Conservation (phyloP, 257 asterid species). For the Penstemon eatonii region DNA sequence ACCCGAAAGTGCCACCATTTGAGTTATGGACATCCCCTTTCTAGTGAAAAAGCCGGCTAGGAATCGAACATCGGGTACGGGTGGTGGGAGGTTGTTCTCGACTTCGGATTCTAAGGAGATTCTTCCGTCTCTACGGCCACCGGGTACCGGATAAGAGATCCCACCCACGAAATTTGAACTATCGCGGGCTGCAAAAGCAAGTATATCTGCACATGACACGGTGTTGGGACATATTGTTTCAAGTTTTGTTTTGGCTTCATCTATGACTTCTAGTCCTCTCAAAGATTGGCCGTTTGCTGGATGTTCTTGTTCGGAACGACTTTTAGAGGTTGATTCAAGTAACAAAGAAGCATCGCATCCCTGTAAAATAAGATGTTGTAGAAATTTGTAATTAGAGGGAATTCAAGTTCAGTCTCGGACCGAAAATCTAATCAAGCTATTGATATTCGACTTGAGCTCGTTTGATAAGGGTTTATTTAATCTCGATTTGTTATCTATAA, state of each 20-base stretch:
- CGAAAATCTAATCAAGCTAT: too few relatives aligned
- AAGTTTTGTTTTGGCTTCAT: neutral
- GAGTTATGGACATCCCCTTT: slow-evolving; percentile 1
- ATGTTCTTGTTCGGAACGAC: slow-evolving; percentile 8
- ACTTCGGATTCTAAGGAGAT: slow-evolving; percentile 1
- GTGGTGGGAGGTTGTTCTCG: neutral
- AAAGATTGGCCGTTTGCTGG: neutral
- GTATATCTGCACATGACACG: neutral
- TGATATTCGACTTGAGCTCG: too few relatives aligned
- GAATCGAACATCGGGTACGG: neutral
- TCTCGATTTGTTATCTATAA: too few relatives aligned
- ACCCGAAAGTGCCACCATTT: slow-evolving; percentile 19
- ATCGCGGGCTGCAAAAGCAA: neutral
- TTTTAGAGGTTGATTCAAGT: neutral
- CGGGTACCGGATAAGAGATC: neutral
- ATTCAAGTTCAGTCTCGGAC: too few relatives aligned
- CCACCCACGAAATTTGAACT: neutral
- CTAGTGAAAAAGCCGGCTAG: neutral
- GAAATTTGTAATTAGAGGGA: neutral
- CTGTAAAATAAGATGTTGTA: neutral
- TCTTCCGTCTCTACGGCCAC: slow-evolving; percentile 12
- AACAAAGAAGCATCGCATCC: slow-evolving; percentile 2
- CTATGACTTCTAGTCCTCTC: slow-evolving; percentile 4
- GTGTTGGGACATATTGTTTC: neutral
- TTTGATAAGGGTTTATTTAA: too few relatives aligned